Percentiles rank a stretch among this genome's conserved stretches.
Evolutionary conservation across 345 rosid genomes (phyloP).

Genomic region (Mangifera indica): DNA sequence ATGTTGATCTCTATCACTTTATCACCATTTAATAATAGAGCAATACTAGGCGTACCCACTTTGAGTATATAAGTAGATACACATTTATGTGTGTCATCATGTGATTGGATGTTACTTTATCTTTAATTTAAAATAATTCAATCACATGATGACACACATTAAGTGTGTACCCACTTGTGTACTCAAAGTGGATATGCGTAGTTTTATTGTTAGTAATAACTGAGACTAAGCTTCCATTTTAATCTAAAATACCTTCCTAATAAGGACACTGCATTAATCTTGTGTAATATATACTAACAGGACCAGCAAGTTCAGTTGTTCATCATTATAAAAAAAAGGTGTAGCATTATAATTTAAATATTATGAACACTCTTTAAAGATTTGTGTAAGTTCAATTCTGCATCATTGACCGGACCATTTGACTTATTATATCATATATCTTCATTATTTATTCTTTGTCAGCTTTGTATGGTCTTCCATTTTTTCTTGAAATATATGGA

Average conservation of each 20-base stretch:
- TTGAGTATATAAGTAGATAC: no score
- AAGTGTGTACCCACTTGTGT: no score
- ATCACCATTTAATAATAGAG: neutral
- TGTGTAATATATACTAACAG: neutral
- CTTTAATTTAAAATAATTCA: no score
- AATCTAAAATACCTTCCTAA: neutral
- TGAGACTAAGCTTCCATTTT: neutral
- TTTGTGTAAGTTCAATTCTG: neutral
- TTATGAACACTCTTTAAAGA: neutral
- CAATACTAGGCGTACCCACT: no score
- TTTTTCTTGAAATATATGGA: neutral
- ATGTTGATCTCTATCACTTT: neutral
- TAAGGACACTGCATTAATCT: neutral
- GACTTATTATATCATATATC: neutral
- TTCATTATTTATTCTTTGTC: neutral
- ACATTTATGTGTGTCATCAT: no score
- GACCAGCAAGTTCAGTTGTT: neutral
- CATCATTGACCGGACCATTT: constrained; percentile 9
- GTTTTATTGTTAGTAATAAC: no score
- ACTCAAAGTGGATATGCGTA: no score
- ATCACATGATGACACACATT: no score
- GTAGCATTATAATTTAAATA: no score
- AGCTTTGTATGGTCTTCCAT: neutral
- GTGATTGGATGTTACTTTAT: no score
- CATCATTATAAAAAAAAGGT: no score